Conservation (phyloP, 192 early-diverging fungal species). For the Entophlyctis luteolus region DNA sequence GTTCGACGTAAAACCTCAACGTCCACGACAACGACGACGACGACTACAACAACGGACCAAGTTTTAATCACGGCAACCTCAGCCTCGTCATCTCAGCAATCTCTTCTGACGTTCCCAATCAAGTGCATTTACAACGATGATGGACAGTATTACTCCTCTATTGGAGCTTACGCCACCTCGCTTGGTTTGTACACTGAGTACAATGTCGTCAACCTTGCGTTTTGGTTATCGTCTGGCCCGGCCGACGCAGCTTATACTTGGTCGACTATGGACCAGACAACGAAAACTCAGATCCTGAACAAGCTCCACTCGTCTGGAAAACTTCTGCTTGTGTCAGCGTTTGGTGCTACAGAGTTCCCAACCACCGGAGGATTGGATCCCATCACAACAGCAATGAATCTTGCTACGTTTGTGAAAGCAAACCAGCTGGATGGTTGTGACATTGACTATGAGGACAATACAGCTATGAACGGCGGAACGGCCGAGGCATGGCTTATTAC, state of each 20-base stretch:
- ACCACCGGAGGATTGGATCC: conserved; percentile 28
- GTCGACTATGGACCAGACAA: conserved; percentile 29
- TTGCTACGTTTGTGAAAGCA: conserved; percentile 32
- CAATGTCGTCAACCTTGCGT: conserved; percentile 40
- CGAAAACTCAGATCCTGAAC: conserved; percentile 23
- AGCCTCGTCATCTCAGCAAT: not conserved
- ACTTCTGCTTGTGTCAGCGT: conserved; percentile 31
- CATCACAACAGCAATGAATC: conserved; percentile 23
- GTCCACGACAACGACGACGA: not conserved
- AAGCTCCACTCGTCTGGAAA: conserved; percentile 30
- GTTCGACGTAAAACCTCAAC: not conserved
- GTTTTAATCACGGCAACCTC: not conserved
- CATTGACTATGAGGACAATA: conserved; percentile 40
- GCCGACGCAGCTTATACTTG: conserved; percentile 35
- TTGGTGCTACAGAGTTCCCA: conserved; percentile 37
- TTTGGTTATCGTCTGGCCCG: conserved; percentile 30
- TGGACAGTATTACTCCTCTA: conserved; percentile 11
- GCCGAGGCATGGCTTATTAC: conserved; percentile 38
- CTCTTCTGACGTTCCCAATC: conserved; percentile 11
- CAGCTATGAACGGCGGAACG: conserved; percentile 35
- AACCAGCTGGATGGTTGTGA: conserved; percentile 39
- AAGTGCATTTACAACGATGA: conserved; percentile 37
- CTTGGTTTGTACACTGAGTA: conserved; percentile 23
- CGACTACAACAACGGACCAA: not conserved
- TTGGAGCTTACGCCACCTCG: conserved; percentile 26